Percentiles rank a stretch among this genome's conserved stretches.
These are phyloP conservation scores for Globisporangium perplexum DNA, from an alignment of 352 stramenopile species.

Conservation along the genomic window DNA sequence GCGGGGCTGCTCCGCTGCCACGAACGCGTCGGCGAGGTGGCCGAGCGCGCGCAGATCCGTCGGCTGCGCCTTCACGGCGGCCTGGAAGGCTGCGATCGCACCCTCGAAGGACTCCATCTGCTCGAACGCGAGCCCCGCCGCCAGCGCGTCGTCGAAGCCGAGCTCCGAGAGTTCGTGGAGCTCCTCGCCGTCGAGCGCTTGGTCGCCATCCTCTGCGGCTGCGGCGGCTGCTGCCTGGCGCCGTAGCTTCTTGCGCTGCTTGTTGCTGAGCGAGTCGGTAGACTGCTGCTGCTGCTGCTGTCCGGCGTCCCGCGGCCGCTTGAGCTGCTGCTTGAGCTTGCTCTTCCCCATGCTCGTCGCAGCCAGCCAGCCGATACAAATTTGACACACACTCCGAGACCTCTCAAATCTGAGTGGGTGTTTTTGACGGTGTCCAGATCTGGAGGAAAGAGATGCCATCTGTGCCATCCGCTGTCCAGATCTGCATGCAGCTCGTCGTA, in stretches of 20 bases:
- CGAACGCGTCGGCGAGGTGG: conserved; percentile 44
- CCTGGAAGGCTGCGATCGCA: conserved; percentile 34
- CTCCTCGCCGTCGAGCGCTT: conserved; percentile 16
- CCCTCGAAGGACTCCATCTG: conserved; percentile 49
- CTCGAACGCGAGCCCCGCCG: conserved; percentile 58
- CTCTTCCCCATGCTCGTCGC: conserved; percentile 33
- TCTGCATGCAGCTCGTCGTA: no score
- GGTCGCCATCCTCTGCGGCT: conserved; percentile 10
- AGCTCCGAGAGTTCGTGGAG: conserved; percentile 35
- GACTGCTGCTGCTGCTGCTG: neutral
- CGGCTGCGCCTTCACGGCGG: conserved; percentile 31
- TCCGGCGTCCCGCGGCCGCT: conserved; percentile 14
- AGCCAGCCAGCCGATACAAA: neutral
- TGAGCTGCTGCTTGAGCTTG: conserved; percentile 29
- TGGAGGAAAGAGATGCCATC: no score
- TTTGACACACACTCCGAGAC: neutral
- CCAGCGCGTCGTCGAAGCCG: conserved; percentile 50
- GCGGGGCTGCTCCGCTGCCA: conserved; percentile 20
- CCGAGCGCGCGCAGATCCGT: conserved; percentile 39
- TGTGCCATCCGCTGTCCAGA: no score
- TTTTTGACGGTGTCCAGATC: no score
- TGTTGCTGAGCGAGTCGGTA: conserved; percentile 9
- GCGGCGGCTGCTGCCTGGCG: conserved; percentile 12
- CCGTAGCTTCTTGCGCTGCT: conserved; percentile 15
- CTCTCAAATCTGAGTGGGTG: no score